A percentile compares a stretch with the other conserved stretches of the same genome.
These are phyloP conservation scores for Rhodotorula sphaerocarpa DNA, from an alignment of 768 basidiomycete species.

Conservation along the genomic window DNA sequence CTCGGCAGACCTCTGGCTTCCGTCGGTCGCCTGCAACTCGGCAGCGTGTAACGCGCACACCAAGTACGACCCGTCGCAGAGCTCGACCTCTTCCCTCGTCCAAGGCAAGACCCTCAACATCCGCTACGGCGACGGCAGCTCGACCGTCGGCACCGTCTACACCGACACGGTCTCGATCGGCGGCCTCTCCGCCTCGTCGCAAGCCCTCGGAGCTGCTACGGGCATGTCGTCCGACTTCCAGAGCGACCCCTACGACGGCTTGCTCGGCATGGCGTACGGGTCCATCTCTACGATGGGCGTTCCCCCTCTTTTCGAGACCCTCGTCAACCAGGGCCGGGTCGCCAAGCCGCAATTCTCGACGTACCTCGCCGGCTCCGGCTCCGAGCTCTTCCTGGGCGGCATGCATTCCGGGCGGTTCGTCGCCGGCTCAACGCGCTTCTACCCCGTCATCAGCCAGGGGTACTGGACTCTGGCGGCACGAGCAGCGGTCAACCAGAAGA, in stretches of 20 bases:
- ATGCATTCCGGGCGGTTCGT: constrained; percentile 39
- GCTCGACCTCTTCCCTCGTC: constrained; percentile 44
- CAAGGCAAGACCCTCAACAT: constrained; percentile 44
- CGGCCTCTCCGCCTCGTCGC: constrained; percentile 46
- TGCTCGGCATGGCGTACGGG: constrained; percentile 38
- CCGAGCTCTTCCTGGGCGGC: constrained; percentile 45
- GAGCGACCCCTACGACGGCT: constrained; percentile 33
- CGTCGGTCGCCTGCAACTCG: constrained; percentile 29
- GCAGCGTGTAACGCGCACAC: constrained; percentile 43
- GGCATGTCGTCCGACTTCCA: constrained; percentile 28
- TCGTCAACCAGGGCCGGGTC: constrained; percentile 30
- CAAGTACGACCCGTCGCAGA: constrained; percentile 43
- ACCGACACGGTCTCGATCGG: constrained; percentile 49
- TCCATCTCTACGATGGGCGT: constrained; percentile 51
- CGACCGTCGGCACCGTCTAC: constrained; percentile 49
- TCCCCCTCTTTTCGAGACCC: constrained; percentile 35
- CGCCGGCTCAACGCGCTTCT: constrained; percentile 40
- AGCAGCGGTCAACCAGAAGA: constrained; percentile 37
- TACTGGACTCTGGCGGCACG: constrained; percentile 40
- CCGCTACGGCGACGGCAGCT: constrained; percentile 51
- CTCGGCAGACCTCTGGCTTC: constrained; percentile 38
- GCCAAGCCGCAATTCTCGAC: constrained; percentile 34
- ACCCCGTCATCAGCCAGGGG: constrained; percentile 41
- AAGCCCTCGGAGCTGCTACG: constrained; percentile 49
- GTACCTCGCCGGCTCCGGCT: constrained; percentile 24